phyloP scores from a whole-genome alignment of 2,329 filamentous ascomycete genomes.

The Exophiala oligosperma region DNA sequence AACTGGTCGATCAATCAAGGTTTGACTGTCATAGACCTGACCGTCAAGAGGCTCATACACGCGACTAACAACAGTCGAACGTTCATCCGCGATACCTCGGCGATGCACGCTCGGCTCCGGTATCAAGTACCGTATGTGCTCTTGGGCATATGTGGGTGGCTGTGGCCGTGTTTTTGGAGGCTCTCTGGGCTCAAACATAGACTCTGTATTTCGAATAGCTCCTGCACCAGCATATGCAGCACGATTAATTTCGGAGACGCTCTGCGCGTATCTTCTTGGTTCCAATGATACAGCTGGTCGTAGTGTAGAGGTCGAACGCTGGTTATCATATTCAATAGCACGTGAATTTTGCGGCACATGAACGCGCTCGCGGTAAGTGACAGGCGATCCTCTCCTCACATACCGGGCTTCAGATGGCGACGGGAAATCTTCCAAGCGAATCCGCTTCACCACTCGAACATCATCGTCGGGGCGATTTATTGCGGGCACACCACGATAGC shows the following conservation, averaged over 20 bases:
- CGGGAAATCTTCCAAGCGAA: slow-evolving; percentile 16
- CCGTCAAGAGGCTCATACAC: slow-evolving; percentile 15
- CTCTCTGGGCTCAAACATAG: slow-evolving; percentile 8
- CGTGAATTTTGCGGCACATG: slow-evolving; percentile 11
- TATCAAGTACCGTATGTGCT: background rate
- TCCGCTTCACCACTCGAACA: slow-evolving; percentile 15
- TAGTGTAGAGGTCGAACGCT: slow-evolving; percentile 8
- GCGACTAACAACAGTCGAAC: background rate
- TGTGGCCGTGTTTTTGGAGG: slow-evolving; percentile 1
- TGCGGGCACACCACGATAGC: slow-evolving; percentile 2
- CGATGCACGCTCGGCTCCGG: slow-evolving; percentile 5
- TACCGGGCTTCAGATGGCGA: slow-evolving; percentile 3
- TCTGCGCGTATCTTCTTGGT: slow-evolving; percentile 9
- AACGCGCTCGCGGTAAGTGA: slow-evolving; percentile 8
- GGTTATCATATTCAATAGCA: slow-evolving; percentile 14
- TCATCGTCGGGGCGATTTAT: slow-evolving; percentile 12
- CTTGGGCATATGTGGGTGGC: slow-evolving; percentile 1
- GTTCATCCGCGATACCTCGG: slow-evolving; percentile 1
- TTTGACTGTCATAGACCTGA: slow-evolving; percentile 10
- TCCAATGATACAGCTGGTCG: slow-evolving; percentile 8
- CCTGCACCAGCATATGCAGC: background rate
- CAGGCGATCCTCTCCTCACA: slow-evolving; percentile 13
- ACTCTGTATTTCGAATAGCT: slow-evolving; percentile 2
- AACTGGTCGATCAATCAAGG: slow-evolving; percentile 5
- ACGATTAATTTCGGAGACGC: slow-evolving; percentile 12